Evolutionary conservation across 345 rosid genomes (phyloP).

Genomic region (Euphorbia peplus): DNA sequence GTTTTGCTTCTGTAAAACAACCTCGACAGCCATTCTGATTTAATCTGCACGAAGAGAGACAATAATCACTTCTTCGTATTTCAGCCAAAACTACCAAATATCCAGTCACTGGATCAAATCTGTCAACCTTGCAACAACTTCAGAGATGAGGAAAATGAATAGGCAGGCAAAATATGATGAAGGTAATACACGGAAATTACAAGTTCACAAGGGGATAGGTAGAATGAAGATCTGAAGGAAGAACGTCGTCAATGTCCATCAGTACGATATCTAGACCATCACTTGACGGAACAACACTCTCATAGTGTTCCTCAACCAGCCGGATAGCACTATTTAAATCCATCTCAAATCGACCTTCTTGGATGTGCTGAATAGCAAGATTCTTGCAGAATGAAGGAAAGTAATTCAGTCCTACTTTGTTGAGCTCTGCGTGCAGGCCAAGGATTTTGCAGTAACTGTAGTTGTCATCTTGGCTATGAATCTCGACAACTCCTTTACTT

Average conservation of each 20-base stretch:
- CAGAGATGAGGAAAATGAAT: not conserved
- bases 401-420: slow-evolving; percentile 37
- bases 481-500: slow-evolving; percentile 45
- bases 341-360: slow-evolving; percentile 45
- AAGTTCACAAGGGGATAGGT: slow-evolving; percentile 10
- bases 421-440: slow-evolving; percentile 58
- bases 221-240: slow-evolving; percentile 24
- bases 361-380: slow-evolving; percentile 42
- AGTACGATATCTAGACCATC: slow-evolving; percentile 50
- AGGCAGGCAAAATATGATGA: slow-evolving; percentile 3
- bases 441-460: slow-evolving; percentile 51
- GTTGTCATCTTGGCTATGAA: slow-evolving; percentile 29
- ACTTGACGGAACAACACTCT: slow-evolving; percentile 31
- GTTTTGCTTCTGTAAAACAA: slow-evolving; percentile 42
- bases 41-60: slow-evolving; percentile 30
- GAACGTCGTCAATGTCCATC: slow-evolving; percentile 58
- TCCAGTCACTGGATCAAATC: not conserved
- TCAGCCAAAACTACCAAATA: not conserved
- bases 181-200: slow-evolving; percentile 30
- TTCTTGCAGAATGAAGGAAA: slow-evolving; percentile 53
- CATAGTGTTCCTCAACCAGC: slow-evolving; percentile 46
- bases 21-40: slow-evolving; percentile 22
- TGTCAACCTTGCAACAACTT: not conserved
- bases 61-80: not conserved
- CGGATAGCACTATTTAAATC: slow-evolving; percentile 47